Evolutionary conservation across 345 rosid species (phyloP).

Genomic region (Lepidium africanum): DNA sequence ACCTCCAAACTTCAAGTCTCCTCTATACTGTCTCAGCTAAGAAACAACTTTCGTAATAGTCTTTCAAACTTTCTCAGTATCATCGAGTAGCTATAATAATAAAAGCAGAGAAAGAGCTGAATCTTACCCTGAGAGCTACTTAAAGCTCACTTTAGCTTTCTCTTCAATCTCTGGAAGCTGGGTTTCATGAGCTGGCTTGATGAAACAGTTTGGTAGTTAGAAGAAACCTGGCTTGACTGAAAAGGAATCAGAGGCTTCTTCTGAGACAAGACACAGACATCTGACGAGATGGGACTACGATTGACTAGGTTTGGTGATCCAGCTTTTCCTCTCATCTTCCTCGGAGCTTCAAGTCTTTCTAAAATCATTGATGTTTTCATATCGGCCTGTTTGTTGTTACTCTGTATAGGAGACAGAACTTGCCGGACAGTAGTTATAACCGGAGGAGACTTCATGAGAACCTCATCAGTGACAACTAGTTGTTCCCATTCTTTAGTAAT

Average conservation of each 20-base stretch:
- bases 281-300: slow-evolving; percentile 15
- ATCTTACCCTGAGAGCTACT: not conserved
- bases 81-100: not conserved
- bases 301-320: slow-evolving; percentile 35
- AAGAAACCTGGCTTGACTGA: slow-evolving; percentile 33
- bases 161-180: slow-evolving; percentile 57
- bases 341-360: slow-evolving; percentile 80
- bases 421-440: slow-evolving; percentile 30
- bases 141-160: slow-evolving; percentile 37
- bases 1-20: not conserved
- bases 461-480: slow-evolving; percentile 49
- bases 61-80: not conserved
- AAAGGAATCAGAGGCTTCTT: slow-evolving; percentile 55
- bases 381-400: slow-evolving; percentile 44
- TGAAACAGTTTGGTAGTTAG: slow-evolving; percentile 27
- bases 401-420: slow-evolving; percentile 33
- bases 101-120: not conserved
- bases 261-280: slow-evolving; percentile 21
- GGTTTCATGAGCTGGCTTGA: slow-evolving; percentile 77
- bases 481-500: slow-evolving; percentile 89
- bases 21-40: not conserved
- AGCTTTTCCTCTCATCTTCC: slow-evolving; percentile 43
- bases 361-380: slow-evolving; percentile 62
- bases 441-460: slow-evolving; percentile 33
- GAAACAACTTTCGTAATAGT: not conserved